Evolutionary conservation across 1,284 basidiomycete species (phyloP), one percentile per base, ranked within the genome.

Genomic region (Afroboletus lepidellus): DNA sequence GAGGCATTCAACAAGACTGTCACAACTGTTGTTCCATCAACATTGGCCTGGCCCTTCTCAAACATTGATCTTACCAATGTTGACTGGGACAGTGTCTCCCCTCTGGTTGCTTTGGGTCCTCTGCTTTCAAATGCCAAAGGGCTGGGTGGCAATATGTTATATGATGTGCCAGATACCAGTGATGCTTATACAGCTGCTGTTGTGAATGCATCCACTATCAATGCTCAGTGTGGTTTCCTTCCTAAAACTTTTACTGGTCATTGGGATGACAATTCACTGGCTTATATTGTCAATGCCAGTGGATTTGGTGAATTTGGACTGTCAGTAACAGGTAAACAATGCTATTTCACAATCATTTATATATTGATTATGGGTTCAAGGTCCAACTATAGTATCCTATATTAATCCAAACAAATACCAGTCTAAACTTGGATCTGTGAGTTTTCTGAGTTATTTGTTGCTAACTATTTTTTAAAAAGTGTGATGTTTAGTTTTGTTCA

Each of bases 201-300:
- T 21, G 52, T 61, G 6, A 50, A 61, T 30, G 46, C 41, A 13
- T 51, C 58, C 13, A 50, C 38, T 2, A 48, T 65, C 3, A 44
- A 1, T 41, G 49, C 57, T n/a, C n/a, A 59, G 2, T 60, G 59
- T 46, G 58, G 59, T 44, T 29, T 60, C 13, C 27, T 48, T 15
- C 21, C 37, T 6, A 48, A 41, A 6, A 8, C 37, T 13, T 48
- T 16, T 13, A 42, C 36, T 50, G 49, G 36, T 11, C 12, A 20
- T 21, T 37, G 9, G 20, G 11, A 37, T 13, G 12, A 12, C 13
- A 11, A 8, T 37, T 12, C 2, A 13, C 4, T 1, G 8, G 20
- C 11, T 12, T 56, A 49, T 25, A 20, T 12, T 27, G 53, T 42
- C 3, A 25, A 50, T n/a, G 20, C 52, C 3, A 41, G 11, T 51